Percentiles rank a stretch among this genome's conserved stretches.
Conservation (phyloP, 2,329 filamentous ascomycete genomes). For the Curvularia spicifera region DNA sequence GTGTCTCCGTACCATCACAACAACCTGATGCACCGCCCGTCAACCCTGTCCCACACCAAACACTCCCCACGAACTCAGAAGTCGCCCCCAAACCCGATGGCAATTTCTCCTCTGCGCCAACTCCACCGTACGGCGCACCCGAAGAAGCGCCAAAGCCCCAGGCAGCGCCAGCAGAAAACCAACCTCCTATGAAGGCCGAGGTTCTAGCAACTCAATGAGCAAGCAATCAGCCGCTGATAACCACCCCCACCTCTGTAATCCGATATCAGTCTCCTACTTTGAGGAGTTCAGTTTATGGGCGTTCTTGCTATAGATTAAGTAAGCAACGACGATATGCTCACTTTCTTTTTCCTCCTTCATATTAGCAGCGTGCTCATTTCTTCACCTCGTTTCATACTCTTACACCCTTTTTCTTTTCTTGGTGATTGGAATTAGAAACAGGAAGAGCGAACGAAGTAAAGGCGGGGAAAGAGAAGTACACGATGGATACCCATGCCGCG, state of each 20-base stretch:
- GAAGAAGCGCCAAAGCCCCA: slow-evolving; percentile 22
- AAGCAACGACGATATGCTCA: background rate
- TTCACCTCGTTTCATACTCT: background rate
- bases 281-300: too few species aligned
- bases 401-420: too few species aligned
- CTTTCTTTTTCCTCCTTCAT: too few species aligned
- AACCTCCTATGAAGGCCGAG: background rate
- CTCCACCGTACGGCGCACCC: slow-evolving; percentile 30
- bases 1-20: slow-evolving; percentile 7
- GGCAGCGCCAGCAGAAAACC: background rate
- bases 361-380: too few species aligned
- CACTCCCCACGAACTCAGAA: slow-evolving; percentile 7
- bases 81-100: slow-evolving; percentile 20
- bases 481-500: background rate
- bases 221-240: background rate
- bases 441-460: background rate
- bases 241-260: background rate
- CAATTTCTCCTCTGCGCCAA: slow-evolving; percentile 28
- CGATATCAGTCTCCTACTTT: too few species aligned
- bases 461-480: background rate
- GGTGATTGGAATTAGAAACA: background rate
- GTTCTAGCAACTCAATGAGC: background rate
- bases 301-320: background rate
- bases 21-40: slow-evolving; percentile 7
- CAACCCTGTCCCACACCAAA: slow-evolving; percentile 4